Conservation (phyloP, 1,284 basidiomycete species). For the Amylostereum chailletii region DNA sequence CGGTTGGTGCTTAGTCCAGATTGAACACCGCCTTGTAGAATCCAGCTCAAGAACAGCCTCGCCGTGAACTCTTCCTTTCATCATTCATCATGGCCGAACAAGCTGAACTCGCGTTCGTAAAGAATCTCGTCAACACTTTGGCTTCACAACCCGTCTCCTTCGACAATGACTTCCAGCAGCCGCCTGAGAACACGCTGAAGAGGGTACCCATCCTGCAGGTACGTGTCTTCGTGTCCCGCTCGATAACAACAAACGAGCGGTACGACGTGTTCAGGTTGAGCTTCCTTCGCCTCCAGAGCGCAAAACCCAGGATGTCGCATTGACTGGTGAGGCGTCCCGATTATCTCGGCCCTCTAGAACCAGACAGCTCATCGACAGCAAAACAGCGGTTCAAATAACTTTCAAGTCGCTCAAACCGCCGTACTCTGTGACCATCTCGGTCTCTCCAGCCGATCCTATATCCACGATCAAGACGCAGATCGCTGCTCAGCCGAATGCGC, state of each 20-base stretch:
- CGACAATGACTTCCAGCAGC: slow-evolving; percentile 69
- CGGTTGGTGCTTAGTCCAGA: too few relatives aligned
- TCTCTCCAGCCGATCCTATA: slow-evolving; percentile 74
- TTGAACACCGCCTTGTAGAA: too few relatives aligned
- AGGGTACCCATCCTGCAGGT: slow-evolving; percentile 69
- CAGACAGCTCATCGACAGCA: slow-evolving; percentile 23
- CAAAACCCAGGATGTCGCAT: slow-evolving; percentile 25
- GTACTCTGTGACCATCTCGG: slow-evolving; percentile 61
- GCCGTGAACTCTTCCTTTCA: neutral
- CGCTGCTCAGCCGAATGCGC: slow-evolving; percentile 51
- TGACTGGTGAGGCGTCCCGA: slow-evolving; percentile 24
- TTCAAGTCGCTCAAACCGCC: slow-evolving; percentile 89
- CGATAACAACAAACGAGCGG: neutral
- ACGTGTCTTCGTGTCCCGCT: slow-evolving; percentile 19
- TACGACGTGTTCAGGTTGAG: slow-evolving; percentile 32
- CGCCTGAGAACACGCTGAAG: slow-evolving; percentile 60
- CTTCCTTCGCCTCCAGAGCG: slow-evolving; percentile 50
- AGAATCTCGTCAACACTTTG: slow-evolving; percentile 63
- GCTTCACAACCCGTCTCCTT: slow-evolving; percentile 63
- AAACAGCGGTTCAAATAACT: slow-evolving; percentile 49
- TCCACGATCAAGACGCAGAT: slow-evolving; percentile 68
- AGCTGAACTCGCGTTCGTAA: slow-evolving; percentile 65
- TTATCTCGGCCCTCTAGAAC: neutral
- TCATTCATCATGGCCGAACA: slow-evolving; percentile 44
- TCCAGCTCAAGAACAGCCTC: too few relatives aligned